phyloP scores from a whole-genome alignment of 1,139 yeast species.

The Kluyveromyces sp. region DNA sequence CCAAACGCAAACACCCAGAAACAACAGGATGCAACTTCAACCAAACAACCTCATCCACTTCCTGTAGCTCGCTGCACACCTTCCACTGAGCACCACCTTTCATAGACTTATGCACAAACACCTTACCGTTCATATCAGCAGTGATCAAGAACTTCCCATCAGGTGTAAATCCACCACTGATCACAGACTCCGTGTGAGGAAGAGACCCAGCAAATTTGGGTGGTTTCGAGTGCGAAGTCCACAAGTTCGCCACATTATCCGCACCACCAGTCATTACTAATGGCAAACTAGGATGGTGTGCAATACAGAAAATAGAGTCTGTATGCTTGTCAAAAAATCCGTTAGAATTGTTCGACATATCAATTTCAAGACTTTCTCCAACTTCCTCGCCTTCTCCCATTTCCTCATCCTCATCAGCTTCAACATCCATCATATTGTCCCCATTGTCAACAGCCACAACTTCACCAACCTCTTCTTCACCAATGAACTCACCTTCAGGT shows the following conservation, averaged over 20 bases:
- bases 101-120: constrained; percentile 62
- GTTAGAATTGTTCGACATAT: constrained; percentile 81
- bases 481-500: constrained; percentile 45
- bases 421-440: constrained; percentile 34
- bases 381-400: constrained; percentile 31
- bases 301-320: constrained; percentile 74
- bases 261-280: constrained; percentile 85
- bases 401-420: constrained; percentile 33
- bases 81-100: constrained; percentile 82
- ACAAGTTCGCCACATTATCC: constrained; percentile 78
- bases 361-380: constrained; percentile 45
- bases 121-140: constrained; percentile 90
- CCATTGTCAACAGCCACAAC: constrained; percentile 32
- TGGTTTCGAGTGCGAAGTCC: constrained; percentile 87
- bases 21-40: constrained; percentile 70
- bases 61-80: constrained; percentile 62
- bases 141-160: constrained; percentile 79
- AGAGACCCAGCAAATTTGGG: constrained; percentile 71
- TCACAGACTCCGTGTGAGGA: constrained; percentile 83
- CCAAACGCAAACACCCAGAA: constrained; percentile 82
- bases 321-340: constrained; percentile 82
- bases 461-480: constrained; percentile 52
- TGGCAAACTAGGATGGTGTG: constrained; percentile 76
- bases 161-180: constrained; percentile 71
- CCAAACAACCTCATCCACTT: constrained; percentile 82